These are phyloP conservation scores for Huntiella savannae DNA, from an alignment of 2,329 filamentous ascomycete genomes.

Conservation along the genomic window DNA sequence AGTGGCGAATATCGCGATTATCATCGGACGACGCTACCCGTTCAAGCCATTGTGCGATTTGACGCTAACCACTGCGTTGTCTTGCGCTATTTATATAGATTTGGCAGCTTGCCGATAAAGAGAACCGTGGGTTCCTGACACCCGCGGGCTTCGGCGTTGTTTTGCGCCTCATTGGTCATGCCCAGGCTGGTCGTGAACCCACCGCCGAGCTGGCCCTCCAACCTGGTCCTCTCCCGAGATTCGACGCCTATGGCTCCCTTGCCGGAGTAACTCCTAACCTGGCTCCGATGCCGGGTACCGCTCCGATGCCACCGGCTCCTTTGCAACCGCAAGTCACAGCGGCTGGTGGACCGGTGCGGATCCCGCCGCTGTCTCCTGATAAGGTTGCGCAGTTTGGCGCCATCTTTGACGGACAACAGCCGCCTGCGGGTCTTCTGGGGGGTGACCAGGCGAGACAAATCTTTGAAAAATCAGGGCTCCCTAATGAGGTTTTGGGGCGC, in stretches of 20 bases:
- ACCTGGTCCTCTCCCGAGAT: slow-evolving; percentile 75
- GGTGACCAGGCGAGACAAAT: slow-evolving; percentile 82
- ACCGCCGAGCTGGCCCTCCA: slow-evolving; percentile 65
- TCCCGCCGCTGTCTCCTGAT: slow-evolving; percentile 72
- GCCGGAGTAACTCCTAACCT: slow-evolving; percentile 17
- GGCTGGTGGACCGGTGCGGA: slow-evolving; percentile 48
- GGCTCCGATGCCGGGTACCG: slow-evolving; percentile 14
- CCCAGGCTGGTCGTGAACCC: slow-evolving; percentile 71
- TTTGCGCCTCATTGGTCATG: slow-evolving; percentile 83
- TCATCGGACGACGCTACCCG: neutral
- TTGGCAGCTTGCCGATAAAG: slow-evolving; percentile 96
- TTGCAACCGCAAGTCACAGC: slow-evolving; percentile 40
- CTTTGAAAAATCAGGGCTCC: slow-evolving; percentile 78
- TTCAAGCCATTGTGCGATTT: neutral
- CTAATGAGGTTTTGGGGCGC: slow-evolving; percentile 76
- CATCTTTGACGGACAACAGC: slow-evolving; percentile 75
- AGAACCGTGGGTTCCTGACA: slow-evolving; percentile 87
- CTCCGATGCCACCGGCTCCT: slow-evolving; percentile 27
- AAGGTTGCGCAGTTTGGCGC: slow-evolving; percentile 76
- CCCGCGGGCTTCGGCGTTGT: slow-evolving; percentile 87
- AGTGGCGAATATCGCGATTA: neutral
- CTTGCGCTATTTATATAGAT: slow-evolving; percentile 37
- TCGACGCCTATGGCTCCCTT: slow-evolving; percentile 49
- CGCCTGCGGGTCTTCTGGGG: slow-evolving; percentile 57
- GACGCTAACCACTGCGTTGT: neutral